Evolutionary conservation across 2,329 filamentous ascomycete genomes (phyloP), one percentile per base, ranked within the genome.

Genomic region (Pseudogymnoascus sp.): DNA sequence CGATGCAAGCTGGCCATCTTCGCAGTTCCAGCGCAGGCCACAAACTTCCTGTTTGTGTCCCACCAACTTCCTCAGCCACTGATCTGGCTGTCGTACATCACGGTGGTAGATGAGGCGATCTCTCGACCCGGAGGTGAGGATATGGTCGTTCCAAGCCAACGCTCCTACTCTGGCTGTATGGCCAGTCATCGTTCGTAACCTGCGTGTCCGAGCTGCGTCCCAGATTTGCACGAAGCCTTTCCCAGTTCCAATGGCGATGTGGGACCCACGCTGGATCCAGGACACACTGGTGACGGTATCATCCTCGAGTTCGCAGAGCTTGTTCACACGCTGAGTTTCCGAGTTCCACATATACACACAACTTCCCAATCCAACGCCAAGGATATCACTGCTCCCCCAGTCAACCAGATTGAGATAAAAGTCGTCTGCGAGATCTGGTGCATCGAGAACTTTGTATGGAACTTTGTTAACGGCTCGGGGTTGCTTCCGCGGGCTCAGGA

Each of bases 291-390:
- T 99, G 0, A 99, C 93, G 0, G 88, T 93, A 73, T 99, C 95
- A 70, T 96, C 93, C 68, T 90, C 87, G 11, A 97, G 80, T 54
- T 96, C 93, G 76, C 95, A 97, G 8, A 99, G 83, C 76, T 96
- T 96, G 66, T 92, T 96, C 2, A 99, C 95, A 67, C 90, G 86
- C 67, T 93, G 95, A 6, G 89, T 89, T 69, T 91, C 86, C 4
- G 93, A 95, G 74, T 97, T 96, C 95, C 95, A 99, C 86, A 97
- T 95, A 73, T 97, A 99, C 5, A 99, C 95, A 69, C 91, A 96
- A 16, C 89, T 91, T 16, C 93, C 93, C 26, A 99, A 79, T 0
- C 95, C 95, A 47, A 99, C 95, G 5, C 93, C 95, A 10, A 99
- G 81, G 7, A 96, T 89, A 74, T 97, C 96, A 69, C 90, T 92